Base-by-base conservation (phyloP, 148 eudicot genomes). In the Cornus controversa region DNA sequence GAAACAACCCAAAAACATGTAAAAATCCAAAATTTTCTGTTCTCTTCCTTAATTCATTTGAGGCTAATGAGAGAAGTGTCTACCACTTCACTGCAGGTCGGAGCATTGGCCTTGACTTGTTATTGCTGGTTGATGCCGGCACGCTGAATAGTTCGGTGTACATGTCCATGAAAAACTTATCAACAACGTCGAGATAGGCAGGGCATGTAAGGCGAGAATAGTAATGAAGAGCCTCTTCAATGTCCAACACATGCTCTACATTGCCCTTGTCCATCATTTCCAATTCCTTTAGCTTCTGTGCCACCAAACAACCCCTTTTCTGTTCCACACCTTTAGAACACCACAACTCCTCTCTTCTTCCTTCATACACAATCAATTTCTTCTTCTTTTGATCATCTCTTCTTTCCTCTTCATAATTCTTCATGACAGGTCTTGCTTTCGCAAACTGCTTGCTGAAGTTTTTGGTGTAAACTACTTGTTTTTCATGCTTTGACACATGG, bases 181-280 rank as follows among this genome's bases (percentile, higher is more conserved):
- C 96, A 23, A 90, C 86, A 72, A 92, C 87, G 14, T 89, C 92
- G 15, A 90, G 69, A 25, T 84, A 92, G 58, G 86, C 80, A 0
- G 96, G 92, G 70, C 88, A 82, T 25, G 85, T 88, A 11, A 92
- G 87, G 8, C 81, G 75, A 5, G 93, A 85, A 53, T 92, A 92
- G 81, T 86, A 88, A 62, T 87, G 90, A 58, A 90, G 82, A 70
- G 80, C 88, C 69, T 92, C 92, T 79, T 90, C 90, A 22, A 87
- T 75, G 72, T 92, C 96, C 57, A 79, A 27, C 74, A 82, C 87
- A 80, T 88, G 84, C 67, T 88, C 90, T 54, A 74, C 78, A 77
- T 85, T 83, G 28, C 82, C 76, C 69, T 47, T 79, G 5, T 85
- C 91, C 80, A 84, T 67, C 75, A 75, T 74, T 75, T 90, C 91